These are phyloP conservation scores for Clavariopsis aquatica DNA, from an alignment of 495 filamentous ascomycete genomes.

Conservation along the genomic window DNA sequence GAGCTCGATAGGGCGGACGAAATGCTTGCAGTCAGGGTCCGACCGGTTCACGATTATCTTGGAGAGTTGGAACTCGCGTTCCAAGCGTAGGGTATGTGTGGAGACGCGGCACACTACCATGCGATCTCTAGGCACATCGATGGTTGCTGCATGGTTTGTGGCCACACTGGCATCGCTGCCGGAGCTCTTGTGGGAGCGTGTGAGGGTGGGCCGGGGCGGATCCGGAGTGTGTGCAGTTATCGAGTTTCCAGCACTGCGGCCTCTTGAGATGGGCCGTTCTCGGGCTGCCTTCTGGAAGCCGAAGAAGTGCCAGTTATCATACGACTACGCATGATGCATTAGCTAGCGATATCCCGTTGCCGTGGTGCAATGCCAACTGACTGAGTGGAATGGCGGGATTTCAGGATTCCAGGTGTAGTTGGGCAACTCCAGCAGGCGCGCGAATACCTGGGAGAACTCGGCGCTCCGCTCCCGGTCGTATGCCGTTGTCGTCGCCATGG, in stretches of 20 bases:
- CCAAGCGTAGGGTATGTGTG: slow-evolving; percentile 73
- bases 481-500: slow-evolving; percentile 13
- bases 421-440: slow-evolving; percentile 35
- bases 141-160: not conserved
- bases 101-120: slow-evolving; percentile 76
- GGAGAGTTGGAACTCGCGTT: slow-evolving; percentile 79
- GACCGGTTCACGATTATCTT: slow-evolving; percentile 67
- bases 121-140: slow-evolving; percentile 16
- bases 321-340: slow-evolving; percentile 27
- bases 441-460: slow-evolving; percentile 28
- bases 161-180: slow-evolving; percentile 33
- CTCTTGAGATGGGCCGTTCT: slow-evolving; percentile 25
- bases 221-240: slow-evolving; percentile 27
- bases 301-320: slow-evolving; percentile 49
- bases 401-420: slow-evolving; percentile 38
- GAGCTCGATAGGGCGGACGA: slow-evolving; percentile 72
- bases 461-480: slow-evolving; percentile 7
- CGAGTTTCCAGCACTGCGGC: slow-evolving; percentile 10
- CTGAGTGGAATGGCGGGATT: slow-evolving; percentile 37
- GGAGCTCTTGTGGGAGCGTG: slow-evolving; percentile 29
- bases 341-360: not conserved
- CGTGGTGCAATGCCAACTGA: slow-evolving; percentile 14
- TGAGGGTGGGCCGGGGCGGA: slow-evolving; percentile 22
- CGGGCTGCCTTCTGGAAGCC: slow-evolving; percentile 35
- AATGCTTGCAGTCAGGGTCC: slow-evolving; percentile 73